Evolutionary conservation across 1,284 basidiomycete species (phyloP), one percentile per base, ranked within the genome.

Genomic region (Leccinum pachyderme): DNA sequence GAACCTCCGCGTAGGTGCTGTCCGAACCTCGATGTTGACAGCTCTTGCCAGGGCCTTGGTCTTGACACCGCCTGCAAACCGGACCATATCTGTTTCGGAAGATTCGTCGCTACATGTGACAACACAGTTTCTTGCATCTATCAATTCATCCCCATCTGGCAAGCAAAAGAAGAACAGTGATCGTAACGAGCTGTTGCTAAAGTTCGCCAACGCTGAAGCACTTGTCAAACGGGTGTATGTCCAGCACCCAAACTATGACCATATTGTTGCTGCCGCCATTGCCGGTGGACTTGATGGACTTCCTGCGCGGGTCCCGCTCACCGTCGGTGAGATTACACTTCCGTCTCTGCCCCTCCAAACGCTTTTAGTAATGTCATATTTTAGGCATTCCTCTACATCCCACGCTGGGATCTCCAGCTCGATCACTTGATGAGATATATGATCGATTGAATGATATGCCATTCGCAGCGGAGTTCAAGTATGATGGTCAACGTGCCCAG

Each of bases 401-500:
- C 24, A 84, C 86, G 27, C 75, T 95, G 28, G 92, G 92, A 37
- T 93, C 91, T 49, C 93, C 92, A 52, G 90, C 86, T 39, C 85
- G 93, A 37, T 94, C 92, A 35, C 75, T 98, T 45, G 81, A 86
- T 51, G 92, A 94, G 63, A 85, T 95, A 41, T 94, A 92, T 63
- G 81, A 84, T 41, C 81, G 87, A 31, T 76, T 95, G 18, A 82
- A 81, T 12, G 75, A 77, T 45, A 73, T 84, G 35, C 81, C 87
- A 3, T 95, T 94, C 70, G 78, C 82, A 12, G 86, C 89, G 39
- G 93, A 95, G 71, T 82, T 82, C 66, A 95, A 94, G 72, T 89
- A 93, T 61, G 93, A 95, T 62, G 92, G 92, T 2, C 93, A 95
- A 68, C 79, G 93, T 44, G 90, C 89, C 12, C 93, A 95, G 73